Evolutionary conservation across 495 filamentous ascomycete genomes (phyloP).

Genomic region (Aspergillus taichungensis): DNA sequence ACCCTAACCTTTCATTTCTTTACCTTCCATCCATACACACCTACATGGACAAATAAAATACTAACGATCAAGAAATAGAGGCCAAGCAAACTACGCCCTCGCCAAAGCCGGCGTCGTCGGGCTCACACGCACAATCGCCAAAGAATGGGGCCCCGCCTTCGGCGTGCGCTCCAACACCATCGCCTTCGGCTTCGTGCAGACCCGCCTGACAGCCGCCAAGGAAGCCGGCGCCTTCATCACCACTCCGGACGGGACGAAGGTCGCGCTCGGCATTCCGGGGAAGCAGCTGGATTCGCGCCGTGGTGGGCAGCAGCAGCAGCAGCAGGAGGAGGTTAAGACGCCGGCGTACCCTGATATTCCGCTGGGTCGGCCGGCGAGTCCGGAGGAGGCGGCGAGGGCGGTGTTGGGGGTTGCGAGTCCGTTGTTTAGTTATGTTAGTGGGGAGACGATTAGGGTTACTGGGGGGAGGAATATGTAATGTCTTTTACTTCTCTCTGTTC

Average conservation of each 20-base stretch:
- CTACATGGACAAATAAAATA: too few relatives aligned
- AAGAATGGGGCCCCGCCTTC: slow-evolving; percentile 83
- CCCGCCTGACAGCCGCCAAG: slow-evolving; percentile 70
- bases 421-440: slow-evolving; percentile 70
- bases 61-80: slow-evolving; percentile 23
- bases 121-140: slow-evolving; percentile 77
- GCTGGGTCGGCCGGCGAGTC: slow-evolving; percentile 61
- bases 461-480: slow-evolving; percentile 72
- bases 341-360: slow-evolving; percentile 59
- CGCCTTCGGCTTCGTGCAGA: slow-evolving; percentile 72
- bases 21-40: neutral
- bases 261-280: slow-evolving; percentile 67
- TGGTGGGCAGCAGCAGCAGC: too few relatives aligned
- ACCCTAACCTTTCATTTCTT: neutral
- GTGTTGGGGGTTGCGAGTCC: slow-evolving; percentile 75
- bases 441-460: slow-evolving; percentile 78
- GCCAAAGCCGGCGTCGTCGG: slow-evolving; percentile 77
- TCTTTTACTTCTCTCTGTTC: slow-evolving; percentile 1
- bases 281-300: slow-evolving; percentile 38
- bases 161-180: slow-evolving; percentile 78
- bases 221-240: slow-evolving; percentile 70
- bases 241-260: slow-evolving; percentile 65
- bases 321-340: slow-evolving; percentile 16
- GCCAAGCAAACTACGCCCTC: slow-evolving; percentile 76
- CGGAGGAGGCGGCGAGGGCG: slow-evolving; percentile 70